A percentile compares a stretch with the other conserved stretches of the same genome.
phyloP scores from a whole-genome alignment of 2,329 filamentous ascomycete species.

The Curvularia hawaiiensis region DNA sequence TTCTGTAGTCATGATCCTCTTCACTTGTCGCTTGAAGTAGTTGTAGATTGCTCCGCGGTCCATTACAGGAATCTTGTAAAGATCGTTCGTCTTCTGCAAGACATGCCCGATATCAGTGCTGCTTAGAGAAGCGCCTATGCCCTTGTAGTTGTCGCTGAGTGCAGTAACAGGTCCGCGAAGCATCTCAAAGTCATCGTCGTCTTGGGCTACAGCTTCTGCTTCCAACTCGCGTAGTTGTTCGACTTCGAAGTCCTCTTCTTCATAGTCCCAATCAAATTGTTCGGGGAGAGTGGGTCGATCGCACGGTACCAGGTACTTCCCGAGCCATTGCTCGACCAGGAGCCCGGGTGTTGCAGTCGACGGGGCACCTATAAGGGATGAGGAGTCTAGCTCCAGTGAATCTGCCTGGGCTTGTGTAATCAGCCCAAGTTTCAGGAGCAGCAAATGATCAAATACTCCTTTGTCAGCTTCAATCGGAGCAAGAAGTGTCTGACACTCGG shows the following conservation, averaged over 20 bases:
- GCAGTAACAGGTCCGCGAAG: slow-evolving; percentile 39
- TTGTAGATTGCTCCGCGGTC: slow-evolving; percentile 70
- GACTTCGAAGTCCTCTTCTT: slow-evolving; percentile 65
- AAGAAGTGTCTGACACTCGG: slow-evolving; percentile 30
- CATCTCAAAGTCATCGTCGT: slow-evolving; percentile 56
- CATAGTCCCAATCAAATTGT: slow-evolving; percentile 59
- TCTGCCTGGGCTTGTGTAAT: slow-evolving; percentile 68
- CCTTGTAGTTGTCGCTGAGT: slow-evolving; percentile 50
- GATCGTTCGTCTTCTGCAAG: slow-evolving; percentile 53
- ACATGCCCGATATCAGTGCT: slow-evolving; percentile 45
- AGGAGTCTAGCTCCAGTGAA: slow-evolving; percentile 61
- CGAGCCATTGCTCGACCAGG: slow-evolving; percentile 62
- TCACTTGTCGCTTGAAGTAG: slow-evolving; percentile 62
- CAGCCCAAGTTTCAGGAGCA: slow-evolving; percentile 61
- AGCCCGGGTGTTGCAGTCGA: slow-evolving; percentile 34
- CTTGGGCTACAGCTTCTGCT: slow-evolving; percentile 59
- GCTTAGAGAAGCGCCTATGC: slow-evolving; percentile 27
- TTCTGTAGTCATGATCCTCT: slow-evolving; percentile 53
- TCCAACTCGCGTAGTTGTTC: slow-evolving; percentile 67
- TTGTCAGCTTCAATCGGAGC: slow-evolving; percentile 32
- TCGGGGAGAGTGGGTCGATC: slow-evolving; percentile 53
- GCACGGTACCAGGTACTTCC: slow-evolving; percentile 56
- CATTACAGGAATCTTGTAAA: slow-evolving; percentile 64
- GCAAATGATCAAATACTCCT: slow-evolving; percentile 29
- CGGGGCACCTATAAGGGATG: slow-evolving; percentile 49